A percentile compares a stretch with the other conserved stretches of the same genome.
These are phyloP conservation scores for Parsonsia alboflavescens DNA, from an alignment of 257 asterid species.

Conservation along the genomic window DNA sequence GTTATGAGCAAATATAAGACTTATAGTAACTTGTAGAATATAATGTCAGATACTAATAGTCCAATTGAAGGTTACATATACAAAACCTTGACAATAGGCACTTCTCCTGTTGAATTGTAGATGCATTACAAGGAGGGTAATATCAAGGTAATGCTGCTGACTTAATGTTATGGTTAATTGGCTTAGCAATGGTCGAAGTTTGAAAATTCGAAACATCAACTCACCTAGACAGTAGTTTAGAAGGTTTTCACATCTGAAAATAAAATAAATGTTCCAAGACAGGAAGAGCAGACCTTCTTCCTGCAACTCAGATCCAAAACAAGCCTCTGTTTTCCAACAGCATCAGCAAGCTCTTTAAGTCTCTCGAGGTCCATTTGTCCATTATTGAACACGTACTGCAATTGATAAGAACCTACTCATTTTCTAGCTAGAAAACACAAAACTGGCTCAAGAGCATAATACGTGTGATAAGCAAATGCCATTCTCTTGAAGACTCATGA, in stretches of 20 bases:
- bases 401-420: conserved; percentile 10
- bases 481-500: not conserved
- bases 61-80: not conserved
- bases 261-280: conserved; percentile 12
- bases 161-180: not conserved
- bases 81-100: not conserved
- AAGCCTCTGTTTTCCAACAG: conserved; percentile 73
- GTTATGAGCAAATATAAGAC: not conserved
- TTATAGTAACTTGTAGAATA: not conserved
- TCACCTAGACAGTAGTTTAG: not conserved
- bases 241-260: not conserved
- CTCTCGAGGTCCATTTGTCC: conserved; percentile 80
- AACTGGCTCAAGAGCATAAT: not conserved
- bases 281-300: conserved; percentile 56
- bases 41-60: not conserved
- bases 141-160: not conserved
- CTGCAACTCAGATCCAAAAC: conserved; percentile 96
- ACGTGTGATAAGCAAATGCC: not conserved
- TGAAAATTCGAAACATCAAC: not conserved
- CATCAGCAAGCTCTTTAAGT: conserved; percentile 67
- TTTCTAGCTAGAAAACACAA: conserved; percentile 3
- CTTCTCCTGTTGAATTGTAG: not conserved
- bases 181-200: not conserved
- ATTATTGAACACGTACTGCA: conserved; percentile 80
- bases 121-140: not conserved